These are phyloP conservation scores for Mortierella sp. DNA, from an alignment of 371 early-diverging fungal species.

Conservation along the genomic window DNA sequence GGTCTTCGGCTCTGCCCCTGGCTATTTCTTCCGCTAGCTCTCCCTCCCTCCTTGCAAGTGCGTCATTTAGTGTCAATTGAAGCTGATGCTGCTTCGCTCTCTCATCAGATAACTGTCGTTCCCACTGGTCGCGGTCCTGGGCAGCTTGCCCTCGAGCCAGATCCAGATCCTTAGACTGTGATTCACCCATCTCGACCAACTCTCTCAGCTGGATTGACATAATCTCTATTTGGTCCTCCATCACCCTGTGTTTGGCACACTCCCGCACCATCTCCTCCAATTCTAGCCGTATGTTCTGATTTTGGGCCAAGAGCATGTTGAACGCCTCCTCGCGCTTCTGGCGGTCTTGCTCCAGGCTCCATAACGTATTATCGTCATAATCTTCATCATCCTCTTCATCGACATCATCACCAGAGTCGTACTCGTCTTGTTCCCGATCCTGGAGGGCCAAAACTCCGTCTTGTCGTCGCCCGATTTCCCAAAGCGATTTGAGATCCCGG, in stretches of 20 bases:
- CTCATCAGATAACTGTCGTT: constrained; percentile 11
- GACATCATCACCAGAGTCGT: not conserved
- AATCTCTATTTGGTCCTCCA: constrained; percentile 8
- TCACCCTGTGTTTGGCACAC: constrained; percentile 4
- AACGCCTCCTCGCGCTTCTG: not conserved
- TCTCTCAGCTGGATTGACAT: constrained; percentile 15
- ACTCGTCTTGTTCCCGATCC: not conserved
- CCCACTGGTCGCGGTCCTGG: constrained; percentile 16
- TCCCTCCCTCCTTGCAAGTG: constrained; percentile 6
- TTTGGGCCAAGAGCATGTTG: constrained; percentile 7
- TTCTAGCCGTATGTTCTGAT: constrained; percentile 3
- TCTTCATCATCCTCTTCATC: constrained; percentile 3
- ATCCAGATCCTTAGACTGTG: constrained; percentile 14
- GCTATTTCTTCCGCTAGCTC: constrained; percentile 4
- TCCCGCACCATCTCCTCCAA: constrained; percentile 22
- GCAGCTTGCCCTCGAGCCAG: constrained; percentile 2
- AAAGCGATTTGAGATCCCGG: constrained; percentile 14
- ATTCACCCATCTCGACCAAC: constrained; percentile 6
- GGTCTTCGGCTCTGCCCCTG: not conserved
- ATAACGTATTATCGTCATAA: constrained; percentile 1
- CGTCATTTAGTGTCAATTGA: not conserved
- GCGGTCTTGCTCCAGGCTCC: not conserved
- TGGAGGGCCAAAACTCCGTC: constrained; percentile 7
- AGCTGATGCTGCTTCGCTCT: constrained; percentile 3
- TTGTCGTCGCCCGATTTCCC: too few relatives aligned